Conservation (phyloP, 2,329 filamentous ascomycete genomes). For the Celoporthe dispersa region DNA sequence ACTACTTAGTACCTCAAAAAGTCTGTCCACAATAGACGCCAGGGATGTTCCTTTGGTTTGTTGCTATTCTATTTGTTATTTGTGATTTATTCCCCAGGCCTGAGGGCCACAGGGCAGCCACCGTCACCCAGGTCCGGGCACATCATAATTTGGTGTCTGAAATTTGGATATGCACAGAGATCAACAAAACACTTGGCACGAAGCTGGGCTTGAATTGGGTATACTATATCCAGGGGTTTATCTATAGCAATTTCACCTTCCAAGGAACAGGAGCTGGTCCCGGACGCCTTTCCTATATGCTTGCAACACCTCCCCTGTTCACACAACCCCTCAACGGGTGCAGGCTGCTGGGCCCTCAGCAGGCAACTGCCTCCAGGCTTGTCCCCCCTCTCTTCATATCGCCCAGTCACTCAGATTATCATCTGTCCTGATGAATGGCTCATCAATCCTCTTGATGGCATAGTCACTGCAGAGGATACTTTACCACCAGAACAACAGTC, state of each 20-base stretch:
- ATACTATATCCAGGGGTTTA: neutral
- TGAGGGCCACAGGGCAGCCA: no score
- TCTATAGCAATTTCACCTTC: neutral
- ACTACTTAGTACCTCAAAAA: no score
- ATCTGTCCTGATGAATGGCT: constrained; percentile 78
- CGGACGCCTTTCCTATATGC: neutral
- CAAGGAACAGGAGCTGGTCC: neutral
- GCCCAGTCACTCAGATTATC: constrained; percentile 85
- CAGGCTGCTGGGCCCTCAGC: neutral
- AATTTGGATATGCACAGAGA: neutral
- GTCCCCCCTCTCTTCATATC: constrained; percentile 31
- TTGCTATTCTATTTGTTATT: neutral
- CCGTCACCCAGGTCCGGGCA: no score
- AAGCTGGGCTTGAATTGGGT: neutral
- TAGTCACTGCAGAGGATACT: constrained; percentile 94
- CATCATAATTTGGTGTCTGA: neutral
- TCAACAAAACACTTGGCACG: neutral
- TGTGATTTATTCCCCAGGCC: no score
- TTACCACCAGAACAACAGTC: constrained; percentile 20
- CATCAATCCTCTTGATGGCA: constrained; percentile 91
- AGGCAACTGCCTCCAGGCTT: neutral
- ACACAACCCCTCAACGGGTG: neutral
- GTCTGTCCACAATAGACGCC: no score
- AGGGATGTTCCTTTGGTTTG: no score
- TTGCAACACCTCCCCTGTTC: neutral